phyloP scores from a whole-genome alignment of 2,329 filamentous ascomycete species.

The Trichoderma gracile region DNA sequence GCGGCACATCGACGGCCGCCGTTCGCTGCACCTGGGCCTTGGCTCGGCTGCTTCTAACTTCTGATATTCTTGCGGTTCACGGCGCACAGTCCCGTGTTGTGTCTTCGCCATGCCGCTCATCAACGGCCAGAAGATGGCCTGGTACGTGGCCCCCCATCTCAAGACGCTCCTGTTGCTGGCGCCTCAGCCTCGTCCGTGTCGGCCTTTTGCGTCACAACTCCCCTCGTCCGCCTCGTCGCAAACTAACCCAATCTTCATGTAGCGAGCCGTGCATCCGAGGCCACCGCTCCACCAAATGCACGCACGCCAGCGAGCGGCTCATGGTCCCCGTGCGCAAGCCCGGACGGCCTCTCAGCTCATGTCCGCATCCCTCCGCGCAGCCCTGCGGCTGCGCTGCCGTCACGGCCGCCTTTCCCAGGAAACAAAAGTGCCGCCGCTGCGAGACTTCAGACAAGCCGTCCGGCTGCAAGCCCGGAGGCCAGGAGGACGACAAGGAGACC shows the following conservation, averaged over 20 bases:
- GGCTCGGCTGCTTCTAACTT: not conserved
- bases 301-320: slow-evolving; percentile 65
- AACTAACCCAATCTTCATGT: slow-evolving; percentile 11
- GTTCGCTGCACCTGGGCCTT: not conserved
- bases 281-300: slow-evolving; percentile 74
- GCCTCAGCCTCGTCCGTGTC: not conserved
- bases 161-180: not conserved
- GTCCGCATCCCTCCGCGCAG: slow-evolving; percentile 64
- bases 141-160: slow-evolving; percentile 51
- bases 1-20: not conserved
- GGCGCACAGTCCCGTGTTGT: not conserved
- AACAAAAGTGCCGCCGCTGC: slow-evolving; percentile 58
- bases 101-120: slow-evolving; percentile 61
- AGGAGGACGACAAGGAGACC: slow-evolving; percentile 33
- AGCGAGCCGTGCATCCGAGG: slow-evolving; percentile 75
- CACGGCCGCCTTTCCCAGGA: slow-evolving; percentile 63
- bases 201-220: not conserved
- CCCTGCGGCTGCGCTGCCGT: slow-evolving; percentile 63
- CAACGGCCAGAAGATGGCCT: slow-evolving; percentile 72
- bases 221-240: not conserved
- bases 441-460: slow-evolving; percentile 39
- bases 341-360: slow-evolving; percentile 68
- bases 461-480: slow-evolving; percentile 31
- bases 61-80: not conserved
- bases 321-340: slow-evolving; percentile 72